Evolutionary conservation across 2,329 filamentous ascomycete genomes (phyloP).

Genomic region (Eutypa lata): DNA sequence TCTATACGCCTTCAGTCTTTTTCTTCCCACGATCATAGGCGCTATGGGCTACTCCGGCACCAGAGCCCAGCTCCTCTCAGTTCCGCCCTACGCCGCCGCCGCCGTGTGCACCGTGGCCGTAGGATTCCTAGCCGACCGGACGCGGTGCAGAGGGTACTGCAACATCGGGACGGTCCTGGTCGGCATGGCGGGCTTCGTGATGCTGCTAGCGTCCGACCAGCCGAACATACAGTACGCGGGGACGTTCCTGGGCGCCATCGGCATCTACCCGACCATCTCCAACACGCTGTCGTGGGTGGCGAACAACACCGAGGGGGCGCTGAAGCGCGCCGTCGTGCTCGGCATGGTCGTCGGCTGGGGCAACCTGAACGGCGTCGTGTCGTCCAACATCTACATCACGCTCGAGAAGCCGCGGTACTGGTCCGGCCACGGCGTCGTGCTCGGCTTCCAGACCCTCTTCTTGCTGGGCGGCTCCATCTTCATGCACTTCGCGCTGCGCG

Average conservation of each 20-base stretch:
- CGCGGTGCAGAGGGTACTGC: constrained; percentile 52
- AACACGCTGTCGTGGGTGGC: constrained; percentile 54
- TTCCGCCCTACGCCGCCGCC: constrained; percentile 36
- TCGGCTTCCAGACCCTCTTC: constrained; percentile 27
- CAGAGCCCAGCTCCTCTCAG: constrained; percentile 32
- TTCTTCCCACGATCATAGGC: constrained; percentile 36
- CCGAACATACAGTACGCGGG: constrained; percentile 50
- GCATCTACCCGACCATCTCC: constrained; percentile 53
- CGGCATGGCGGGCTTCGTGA: constrained; percentile 51
- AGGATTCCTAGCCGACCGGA: constrained; percentile 46
- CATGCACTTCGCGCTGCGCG: constrained; percentile 7
- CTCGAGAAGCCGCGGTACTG: constrained; percentile 45
- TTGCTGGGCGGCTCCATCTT: constrained; percentile 6
- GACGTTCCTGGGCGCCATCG: constrained; percentile 51
- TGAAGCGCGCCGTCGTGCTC: constrained; percentile 52
- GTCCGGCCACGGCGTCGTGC: constrained; percentile 46
- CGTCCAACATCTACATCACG: constrained; percentile 48
- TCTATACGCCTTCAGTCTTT: constrained; percentile 21
- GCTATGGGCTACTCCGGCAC: constrained; percentile 32
- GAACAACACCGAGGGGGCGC: constrained; percentile 56
- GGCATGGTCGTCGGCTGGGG: constrained; percentile 51
- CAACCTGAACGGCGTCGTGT: constrained; percentile 48
- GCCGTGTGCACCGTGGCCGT: constrained; percentile 25
- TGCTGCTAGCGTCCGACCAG: constrained; percentile 47
- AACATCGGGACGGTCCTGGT: constrained; percentile 47